phyloP scores from a whole-genome alignment of 2,329 filamentous ascomycete genomes.

The Stachybotrys elegans region DNA sequence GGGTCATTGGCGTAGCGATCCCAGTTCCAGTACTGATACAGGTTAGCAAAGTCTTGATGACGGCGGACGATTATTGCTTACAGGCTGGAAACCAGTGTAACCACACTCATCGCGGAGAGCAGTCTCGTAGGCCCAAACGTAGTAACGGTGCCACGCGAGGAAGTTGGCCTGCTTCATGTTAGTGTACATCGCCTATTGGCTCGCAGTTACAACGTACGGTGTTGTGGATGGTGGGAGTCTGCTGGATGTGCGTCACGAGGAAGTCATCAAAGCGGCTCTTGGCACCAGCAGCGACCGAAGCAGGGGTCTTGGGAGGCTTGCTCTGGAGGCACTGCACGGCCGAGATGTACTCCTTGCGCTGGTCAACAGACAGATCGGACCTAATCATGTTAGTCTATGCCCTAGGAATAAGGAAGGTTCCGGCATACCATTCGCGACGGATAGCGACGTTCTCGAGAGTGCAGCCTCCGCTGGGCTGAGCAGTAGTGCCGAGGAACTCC shows the following conservation, averaged over 20 bases:
- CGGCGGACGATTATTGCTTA: conserved; percentile 1
- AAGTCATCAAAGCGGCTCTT: conserved; percentile 43
- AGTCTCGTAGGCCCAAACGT: conserved; percentile 17
- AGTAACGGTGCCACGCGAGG: conserved; percentile 20
- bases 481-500: no score
- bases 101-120: conserved; percentile 19
- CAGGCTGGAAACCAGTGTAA: conserved; percentile 29
- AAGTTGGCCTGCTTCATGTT: conserved; percentile 12
- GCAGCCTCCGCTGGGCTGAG: no score
- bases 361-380: not conserved
- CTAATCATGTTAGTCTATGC: not conserved
- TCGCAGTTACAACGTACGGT: conserved; percentile 12
- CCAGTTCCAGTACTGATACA: conserved; percentile 44
- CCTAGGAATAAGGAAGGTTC: not conserved
- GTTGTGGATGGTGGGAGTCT: conserved; percentile 35
- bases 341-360: conserved; percentile 29
- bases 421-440: not conserved
- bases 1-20: conserved; percentile 37
- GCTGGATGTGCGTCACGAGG: conserved; percentile 40
- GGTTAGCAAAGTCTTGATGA: not conserved
- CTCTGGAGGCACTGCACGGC: conserved; percentile 35
- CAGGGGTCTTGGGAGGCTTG: conserved; percentile 23
- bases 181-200: not conserved
- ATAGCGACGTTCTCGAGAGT: not conserved
- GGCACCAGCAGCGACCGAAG: conserved; percentile 30